Evolutionary conservation across 2,329 filamentous ascomycete species (phyloP).

Genomic region (Trichoderma koningii): DNA sequence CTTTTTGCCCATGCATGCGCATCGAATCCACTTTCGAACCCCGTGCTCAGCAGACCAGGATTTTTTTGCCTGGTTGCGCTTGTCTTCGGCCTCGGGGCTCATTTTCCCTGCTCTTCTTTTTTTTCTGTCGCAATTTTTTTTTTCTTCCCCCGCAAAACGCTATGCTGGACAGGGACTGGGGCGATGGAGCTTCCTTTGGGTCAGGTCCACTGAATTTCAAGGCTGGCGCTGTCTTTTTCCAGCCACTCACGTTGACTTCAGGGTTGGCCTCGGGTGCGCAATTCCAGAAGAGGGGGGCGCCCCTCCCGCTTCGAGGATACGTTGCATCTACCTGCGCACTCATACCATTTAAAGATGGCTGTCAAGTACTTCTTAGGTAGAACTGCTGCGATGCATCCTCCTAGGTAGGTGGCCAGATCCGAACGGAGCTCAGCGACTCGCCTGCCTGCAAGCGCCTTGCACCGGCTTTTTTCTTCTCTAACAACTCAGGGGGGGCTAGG

Average conservation of each 20-base stretch:
- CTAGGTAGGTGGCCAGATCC: slow-evolving; percentile 11
- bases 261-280: slow-evolving; percentile 11
- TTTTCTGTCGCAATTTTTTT: background rate
- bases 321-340: background rate
- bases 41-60: no score
- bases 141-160: slow-evolving; percentile 27
- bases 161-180: slow-evolving; percentile 12
- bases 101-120: background rate
- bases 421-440: slow-evolving; percentile 12
- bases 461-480: background rate
- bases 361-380: fast-evolving
- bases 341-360: no score
- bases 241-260: background rate
- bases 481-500: background rate
- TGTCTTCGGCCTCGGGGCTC: background rate
- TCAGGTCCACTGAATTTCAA: background rate
- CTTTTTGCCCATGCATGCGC: no score
- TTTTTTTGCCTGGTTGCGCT: no score
- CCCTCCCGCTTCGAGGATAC: background rate
- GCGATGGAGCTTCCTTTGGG: background rate
- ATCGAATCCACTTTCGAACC: no score
- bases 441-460: slow-evolving; percentile 2
- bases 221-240: background rate
- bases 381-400: background rate
- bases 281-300: background rate